Evolutionary conservation across 2,329 filamentous ascomycete species (phyloP).

Genomic region (Xylaria sp.): DNA sequence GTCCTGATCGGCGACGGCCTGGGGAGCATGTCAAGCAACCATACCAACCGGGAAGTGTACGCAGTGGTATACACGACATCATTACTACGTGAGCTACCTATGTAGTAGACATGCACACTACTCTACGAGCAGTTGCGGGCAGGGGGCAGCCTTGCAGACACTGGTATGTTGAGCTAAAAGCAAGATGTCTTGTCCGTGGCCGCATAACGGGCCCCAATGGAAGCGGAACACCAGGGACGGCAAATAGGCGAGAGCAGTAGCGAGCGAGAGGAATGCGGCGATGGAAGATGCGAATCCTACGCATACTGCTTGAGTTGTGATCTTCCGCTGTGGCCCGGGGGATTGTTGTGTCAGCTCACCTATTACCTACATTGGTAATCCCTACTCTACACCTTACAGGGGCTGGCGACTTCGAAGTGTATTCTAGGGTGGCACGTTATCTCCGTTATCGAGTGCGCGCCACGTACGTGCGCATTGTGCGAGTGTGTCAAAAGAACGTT

Average conservation of each 20-base stretch:
- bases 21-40: slow-evolving; percentile 10
- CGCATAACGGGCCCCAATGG: slow-evolving; percentile 9
- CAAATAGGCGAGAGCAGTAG: slow-evolving; percentile 8
- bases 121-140: slow-evolving; percentile 4
- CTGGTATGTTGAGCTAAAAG: slow-evolving; percentile 17
- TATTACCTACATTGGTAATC: slow-evolving; percentile 5
- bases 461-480: background rate
- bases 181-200: slow-evolving; percentile 17
- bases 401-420: slow-evolving; percentile 6
- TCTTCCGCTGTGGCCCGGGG: background rate
- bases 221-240: background rate
- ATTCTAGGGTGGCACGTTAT: background rate
- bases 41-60: background rate
- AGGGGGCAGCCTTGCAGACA: slow-evolving; percentile 18
- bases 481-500: background rate
- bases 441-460: slow-evolving; percentile 2
- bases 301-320: background rate
- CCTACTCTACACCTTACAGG: background rate
- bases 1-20: slow-evolving; percentile 20
- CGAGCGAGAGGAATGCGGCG: slow-evolving; percentile 1
- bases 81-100: background rate
- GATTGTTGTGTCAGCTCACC: slow-evolving; percentile 20
- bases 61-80: background rate
- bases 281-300: slow-evolving; percentile 12
- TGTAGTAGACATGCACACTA: background rate